Conservation (phyloP, 164 flowering plant genomes). For the Liquidambar formosana region DNA sequence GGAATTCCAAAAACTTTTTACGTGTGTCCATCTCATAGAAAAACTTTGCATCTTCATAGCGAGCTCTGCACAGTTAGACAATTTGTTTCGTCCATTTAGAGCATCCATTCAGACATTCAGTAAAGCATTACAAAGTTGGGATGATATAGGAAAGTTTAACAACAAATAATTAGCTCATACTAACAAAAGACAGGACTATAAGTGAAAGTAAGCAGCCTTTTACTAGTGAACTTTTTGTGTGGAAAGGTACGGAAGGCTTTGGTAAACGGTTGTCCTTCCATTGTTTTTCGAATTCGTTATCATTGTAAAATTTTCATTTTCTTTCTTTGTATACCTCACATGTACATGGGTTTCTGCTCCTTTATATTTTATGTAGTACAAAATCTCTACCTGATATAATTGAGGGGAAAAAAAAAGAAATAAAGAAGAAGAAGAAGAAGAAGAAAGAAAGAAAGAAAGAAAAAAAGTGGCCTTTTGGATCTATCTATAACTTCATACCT, state of each 20-base stretch:
- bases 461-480: not conserved
- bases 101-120: not conserved
- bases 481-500: not conserved
- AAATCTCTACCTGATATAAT: too few relatives aligned
- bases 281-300: too few relatives aligned
- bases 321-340: too few relatives aligned
- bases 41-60: constrained; percentile 99
- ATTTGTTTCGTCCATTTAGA: not conserved
- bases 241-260: too few relatives aligned
- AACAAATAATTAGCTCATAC: not conserved
- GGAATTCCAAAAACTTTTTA: constrained; percentile 65
- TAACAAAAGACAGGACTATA: not conserved
- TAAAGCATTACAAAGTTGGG: not conserved
- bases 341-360: too few relatives aligned
- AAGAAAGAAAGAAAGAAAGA: too few relatives aligned
- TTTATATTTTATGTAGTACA: too few relatives aligned
- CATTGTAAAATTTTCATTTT: too few relatives aligned
- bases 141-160: not conserved
- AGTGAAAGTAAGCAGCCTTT: not conserved
- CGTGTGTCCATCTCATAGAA: constrained; percentile 87
- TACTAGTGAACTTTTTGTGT: too few relatives aligned
- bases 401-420: too few relatives aligned
- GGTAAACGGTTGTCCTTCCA: too few relatives aligned
- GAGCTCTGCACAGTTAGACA: constrained; percentile 59
- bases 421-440: too few relatives aligned